phyloP scores from a whole-genome alignment of 306 rosid genomes.

The Canavalia ensiformis region DNA sequence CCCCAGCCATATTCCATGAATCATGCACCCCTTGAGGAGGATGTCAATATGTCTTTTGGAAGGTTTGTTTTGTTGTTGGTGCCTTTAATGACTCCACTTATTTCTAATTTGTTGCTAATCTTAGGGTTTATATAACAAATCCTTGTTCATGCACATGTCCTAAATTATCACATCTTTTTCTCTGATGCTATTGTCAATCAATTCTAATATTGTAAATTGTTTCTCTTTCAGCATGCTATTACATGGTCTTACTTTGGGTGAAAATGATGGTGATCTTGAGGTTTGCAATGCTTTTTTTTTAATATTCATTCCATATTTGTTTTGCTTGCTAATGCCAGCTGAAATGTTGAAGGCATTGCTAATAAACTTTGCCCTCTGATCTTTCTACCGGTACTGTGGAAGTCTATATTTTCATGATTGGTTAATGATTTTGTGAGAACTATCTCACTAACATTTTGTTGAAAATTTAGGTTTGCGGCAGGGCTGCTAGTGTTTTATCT shows the following conservation, averaged over 20 bases:
- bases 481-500: conserved; percentile 92
- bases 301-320: background rate
- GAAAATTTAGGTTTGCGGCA: conserved; percentile 74
- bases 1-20: conserved; percentile 82
- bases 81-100: conserved; percentile 35
- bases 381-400: background rate
- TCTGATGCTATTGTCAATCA: conserved; percentile 27
- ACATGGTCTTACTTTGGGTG: conserved; percentile 82
- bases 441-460: conserved; percentile 39
- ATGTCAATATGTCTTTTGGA: conserved; percentile 91
- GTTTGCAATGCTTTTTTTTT: conserved; percentile 49
- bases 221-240: conserved; percentile 80
- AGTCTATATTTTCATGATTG: background rate
- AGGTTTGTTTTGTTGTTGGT: conserved; percentile 65
- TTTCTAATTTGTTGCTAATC: conserved; percentile 6
- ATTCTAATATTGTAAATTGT: conserved; percentile 39
- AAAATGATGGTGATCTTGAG: conserved; percentile 86
- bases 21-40: conserved; percentile 79
- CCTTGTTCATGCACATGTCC: conserved; percentile 26
- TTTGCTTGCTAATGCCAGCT: conserved; percentile 8
- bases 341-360: conserved; percentile 12
- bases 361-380: conserved; percentile 9
- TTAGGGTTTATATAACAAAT: background rate
- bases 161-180: conserved; percentile 28
- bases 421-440: background rate